Conservation (phyloP, 345 rosid species). For the Abelmoschus esculentus region DNA sequence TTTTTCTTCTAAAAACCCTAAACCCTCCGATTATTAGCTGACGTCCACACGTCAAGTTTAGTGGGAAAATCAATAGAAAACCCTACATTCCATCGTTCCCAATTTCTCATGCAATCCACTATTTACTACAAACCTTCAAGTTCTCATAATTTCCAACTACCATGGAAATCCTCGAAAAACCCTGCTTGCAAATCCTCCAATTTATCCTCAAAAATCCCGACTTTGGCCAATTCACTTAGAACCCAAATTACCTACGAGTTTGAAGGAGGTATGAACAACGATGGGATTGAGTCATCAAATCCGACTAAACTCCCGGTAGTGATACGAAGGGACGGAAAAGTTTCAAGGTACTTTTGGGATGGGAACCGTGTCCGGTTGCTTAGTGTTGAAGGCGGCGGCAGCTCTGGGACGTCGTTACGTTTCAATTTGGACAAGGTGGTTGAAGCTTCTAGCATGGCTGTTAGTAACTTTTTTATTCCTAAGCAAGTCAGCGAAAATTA, state of each 20-base stretch:
- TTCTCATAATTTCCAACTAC: slow-evolving; percentile 15
- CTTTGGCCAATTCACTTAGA: slow-evolving; percentile 24
- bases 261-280: slow-evolving; percentile 22
- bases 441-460: slow-evolving; percentile 30
- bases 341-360: slow-evolving; percentile 55
- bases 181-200: slow-evolving; percentile 13
- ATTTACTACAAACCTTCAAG: slow-evolving; percentile 14
- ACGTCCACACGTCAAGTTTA: neutral
- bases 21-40: neutral
- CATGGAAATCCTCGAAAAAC: slow-evolving; percentile 23
- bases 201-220: slow-evolving; percentile 15
- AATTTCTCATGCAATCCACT: slow-evolving; percentile 47
- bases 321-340: slow-evolving; percentile 37
- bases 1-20: neutral
- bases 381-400: slow-evolving; percentile 44
- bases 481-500: slow-evolving; percentile 55
- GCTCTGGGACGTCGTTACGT: slow-evolving; percentile 24
- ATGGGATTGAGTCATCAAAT: slow-evolving; percentile 10
- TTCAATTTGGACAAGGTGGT: slow-evolving; percentile 30
- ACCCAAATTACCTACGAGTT: slow-evolving; percentile 33
- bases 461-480: slow-evolving; percentile 62
- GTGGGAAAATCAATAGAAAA: slow-evolving; percentile 16
- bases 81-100: neutral
- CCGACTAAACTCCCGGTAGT: slow-evolving; percentile 39
- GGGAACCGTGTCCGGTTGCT: slow-evolving; percentile 34